Evolutionary conservation across 164 flowering plant species (phyloP).

Genomic region (Chimonanthus salicifolius): DNA sequence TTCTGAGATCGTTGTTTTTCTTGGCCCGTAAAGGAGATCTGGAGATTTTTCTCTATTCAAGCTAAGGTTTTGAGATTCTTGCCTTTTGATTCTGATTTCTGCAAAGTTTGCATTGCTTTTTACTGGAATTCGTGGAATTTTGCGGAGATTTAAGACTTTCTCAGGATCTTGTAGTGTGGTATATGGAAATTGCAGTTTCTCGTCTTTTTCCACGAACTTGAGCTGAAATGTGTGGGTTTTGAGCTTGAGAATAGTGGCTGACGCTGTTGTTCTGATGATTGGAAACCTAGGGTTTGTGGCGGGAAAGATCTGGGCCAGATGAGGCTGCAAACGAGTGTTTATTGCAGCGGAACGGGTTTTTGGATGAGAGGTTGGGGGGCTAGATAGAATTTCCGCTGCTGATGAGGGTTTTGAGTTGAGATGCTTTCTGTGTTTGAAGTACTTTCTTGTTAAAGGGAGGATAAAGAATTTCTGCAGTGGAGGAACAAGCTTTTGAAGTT

Average conservation of each 20-base stretch:
- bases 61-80: not conserved
- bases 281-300: not conserved
- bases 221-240: constrained; percentile 7
- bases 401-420: constrained; percentile 11
- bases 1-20: not conserved
- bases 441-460: not conserved
- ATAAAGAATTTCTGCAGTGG: not conserved
- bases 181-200: constrained; percentile 1
- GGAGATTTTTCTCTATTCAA: not conserved
- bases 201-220: not conserved
- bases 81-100: not conserved
- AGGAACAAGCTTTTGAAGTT: not conserved
- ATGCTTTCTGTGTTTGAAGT: not conserved
- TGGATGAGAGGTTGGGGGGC: constrained; percentile 5
- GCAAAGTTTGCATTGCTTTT: not conserved
- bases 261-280: not conserved
- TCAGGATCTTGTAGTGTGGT: not conserved
- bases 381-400: not conserved
- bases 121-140: not conserved
- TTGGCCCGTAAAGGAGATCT: not conserved
- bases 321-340: constrained; percentile 7
- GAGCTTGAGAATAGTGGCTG: not conserved
- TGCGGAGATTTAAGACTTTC: not conserved
- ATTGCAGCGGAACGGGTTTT: constrained; percentile 12
- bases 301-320: constrained; percentile 5